Conservation (phyloP, 495 filamentous ascomycete species). For the Penicillium daleae region DNA sequence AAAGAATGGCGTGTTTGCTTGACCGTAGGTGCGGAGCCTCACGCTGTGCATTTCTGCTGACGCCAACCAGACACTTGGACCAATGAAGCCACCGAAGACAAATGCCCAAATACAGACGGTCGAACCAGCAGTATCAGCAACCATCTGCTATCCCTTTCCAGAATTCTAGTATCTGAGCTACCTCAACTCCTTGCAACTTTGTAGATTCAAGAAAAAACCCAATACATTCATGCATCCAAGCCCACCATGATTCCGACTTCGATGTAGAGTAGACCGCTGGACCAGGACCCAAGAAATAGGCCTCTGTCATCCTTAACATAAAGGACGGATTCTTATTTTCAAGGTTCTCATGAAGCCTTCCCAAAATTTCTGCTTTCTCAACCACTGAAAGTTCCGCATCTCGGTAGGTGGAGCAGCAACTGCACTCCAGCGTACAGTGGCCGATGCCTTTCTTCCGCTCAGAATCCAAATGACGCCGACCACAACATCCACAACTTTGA, state of each 20-base stretch:
- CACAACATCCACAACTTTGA: constrained; percentile 17
- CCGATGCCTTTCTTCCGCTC: constrained; percentile 6
- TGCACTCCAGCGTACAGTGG: constrained; percentile 11
- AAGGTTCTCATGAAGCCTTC: background rate
- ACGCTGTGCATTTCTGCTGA: too few relatives aligned
- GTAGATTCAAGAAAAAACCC: too few relatives aligned
- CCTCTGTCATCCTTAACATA: background rate
- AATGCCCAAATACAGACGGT: too few relatives aligned
- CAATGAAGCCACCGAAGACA: too few relatives aligned
- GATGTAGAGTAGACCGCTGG: background rate
- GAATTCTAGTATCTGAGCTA: too few relatives aligned
- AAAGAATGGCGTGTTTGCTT: too few relatives aligned
- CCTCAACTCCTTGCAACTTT: too few relatives aligned
- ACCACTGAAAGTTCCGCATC: background rate
- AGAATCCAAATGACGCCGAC: background rate
- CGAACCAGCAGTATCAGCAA: too few relatives aligned
- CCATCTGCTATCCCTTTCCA: too few relatives aligned
- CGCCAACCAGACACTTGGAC: too few relatives aligned
- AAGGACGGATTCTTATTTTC: background rate
- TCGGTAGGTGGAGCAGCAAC: constrained; percentile 9
- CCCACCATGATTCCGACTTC: background rate
- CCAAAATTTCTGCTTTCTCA: background rate
- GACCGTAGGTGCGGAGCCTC: too few relatives aligned
- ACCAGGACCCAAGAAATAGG: background rate
- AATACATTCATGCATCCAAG: background rate